A percentile compares a stretch with the other conserved stretches of the same genome.
phyloP scores from a whole-genome alignment of 2,329 filamentous ascomycete species.

The Penicillium sclerotiorum region DNA sequence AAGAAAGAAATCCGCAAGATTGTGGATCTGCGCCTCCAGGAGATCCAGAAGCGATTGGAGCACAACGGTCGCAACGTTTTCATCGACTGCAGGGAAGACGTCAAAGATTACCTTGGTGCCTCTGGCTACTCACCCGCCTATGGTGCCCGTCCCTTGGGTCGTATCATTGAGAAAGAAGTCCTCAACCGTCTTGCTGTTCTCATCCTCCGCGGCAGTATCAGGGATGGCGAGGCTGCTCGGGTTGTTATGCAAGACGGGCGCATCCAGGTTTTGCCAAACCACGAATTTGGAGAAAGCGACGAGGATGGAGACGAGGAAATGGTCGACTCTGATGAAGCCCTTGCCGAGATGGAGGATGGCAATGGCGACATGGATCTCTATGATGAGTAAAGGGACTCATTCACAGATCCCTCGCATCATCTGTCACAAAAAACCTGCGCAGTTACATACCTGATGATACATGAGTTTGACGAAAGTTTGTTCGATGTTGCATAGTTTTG shows the following conservation, averaged over 20 bases:
- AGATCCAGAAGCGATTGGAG: constrained; percentile 89
- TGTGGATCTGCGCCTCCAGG: constrained; percentile 81
- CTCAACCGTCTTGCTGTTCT: constrained; percentile 90
- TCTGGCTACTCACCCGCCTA: constrained; percentile 96
- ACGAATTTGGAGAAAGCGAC: constrained; percentile 57
- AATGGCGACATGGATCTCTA: constrained; percentile 65
- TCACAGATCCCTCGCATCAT: not conserved
- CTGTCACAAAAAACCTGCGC: not conserved
- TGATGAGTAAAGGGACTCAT: constrained; percentile 40
- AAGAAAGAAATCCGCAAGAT: constrained; percentile 90
- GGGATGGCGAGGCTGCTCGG: constrained; percentile 79
- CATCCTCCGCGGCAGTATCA: constrained; percentile 81
- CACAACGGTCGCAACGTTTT: constrained; percentile 81
- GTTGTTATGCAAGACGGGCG: constrained; percentile 80
- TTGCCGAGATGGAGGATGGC: constrained; percentile 68
- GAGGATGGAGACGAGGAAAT: constrained; percentile 65
- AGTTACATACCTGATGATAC: not conserved
- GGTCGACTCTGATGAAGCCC: constrained; percentile 73
- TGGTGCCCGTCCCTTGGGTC: constrained; percentile 82
- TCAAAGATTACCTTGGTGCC: constrained; percentile 88
- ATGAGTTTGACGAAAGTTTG: not conserved
- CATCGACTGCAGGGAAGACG: constrained; percentile 81
- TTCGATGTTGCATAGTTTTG: not conserved
- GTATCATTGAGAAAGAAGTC: constrained; percentile 96
- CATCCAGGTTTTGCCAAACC: constrained; percentile 81